Percentiles rank a stretch among this genome's conserved stretches.
These are phyloP conservation scores for Erysimum cheiranthoides DNA, from an alignment of 345 rosid species.

Conservation along the genomic window DNA sequence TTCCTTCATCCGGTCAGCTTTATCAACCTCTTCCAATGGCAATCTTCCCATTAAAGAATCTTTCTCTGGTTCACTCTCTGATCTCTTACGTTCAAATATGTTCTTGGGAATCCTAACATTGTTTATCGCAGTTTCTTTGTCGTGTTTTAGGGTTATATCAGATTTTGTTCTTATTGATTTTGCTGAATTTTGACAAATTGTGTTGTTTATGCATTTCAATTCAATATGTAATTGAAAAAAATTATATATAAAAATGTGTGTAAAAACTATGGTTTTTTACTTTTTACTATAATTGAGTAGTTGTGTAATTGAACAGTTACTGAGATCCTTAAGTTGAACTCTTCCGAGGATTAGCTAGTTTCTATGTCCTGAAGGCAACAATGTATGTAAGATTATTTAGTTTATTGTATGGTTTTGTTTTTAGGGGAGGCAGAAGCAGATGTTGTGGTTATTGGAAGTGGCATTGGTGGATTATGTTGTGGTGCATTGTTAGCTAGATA, in stretches of 20 bases:
- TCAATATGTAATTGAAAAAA: not conserved
- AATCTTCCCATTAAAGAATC: conserved; percentile 46
- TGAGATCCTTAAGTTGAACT: no score
- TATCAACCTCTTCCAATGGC: conserved; percentile 49
- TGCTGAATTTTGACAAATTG: not conserved
- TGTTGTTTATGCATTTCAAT: not conserved
- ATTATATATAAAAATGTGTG: no score
- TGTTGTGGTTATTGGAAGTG: conserved; percentile 89
- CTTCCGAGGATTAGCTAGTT: not conserved
- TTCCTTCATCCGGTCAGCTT: conserved; percentile 47
- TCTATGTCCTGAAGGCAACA: not conserved
- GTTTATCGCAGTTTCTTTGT: no score
- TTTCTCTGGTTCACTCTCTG: conserved; percentile 52
- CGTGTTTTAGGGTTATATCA: no score
- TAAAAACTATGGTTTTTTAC: no score
- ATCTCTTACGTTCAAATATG: conserved; percentile 8
- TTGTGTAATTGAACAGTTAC: not conserved
- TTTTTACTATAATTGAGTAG: not conserved
- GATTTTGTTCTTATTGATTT: no score
- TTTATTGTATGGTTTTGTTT: conserved; percentile 22
- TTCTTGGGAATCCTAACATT: no score
- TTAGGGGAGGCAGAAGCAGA: conserved; percentile 87
- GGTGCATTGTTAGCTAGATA: conserved; percentile 89
- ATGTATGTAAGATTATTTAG: not conserved
- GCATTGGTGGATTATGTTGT: conserved; percentile 87